Conservation (phyloP, 2,329 filamentous ascomycete species). For the Uncinocarpus reesii region DNA sequence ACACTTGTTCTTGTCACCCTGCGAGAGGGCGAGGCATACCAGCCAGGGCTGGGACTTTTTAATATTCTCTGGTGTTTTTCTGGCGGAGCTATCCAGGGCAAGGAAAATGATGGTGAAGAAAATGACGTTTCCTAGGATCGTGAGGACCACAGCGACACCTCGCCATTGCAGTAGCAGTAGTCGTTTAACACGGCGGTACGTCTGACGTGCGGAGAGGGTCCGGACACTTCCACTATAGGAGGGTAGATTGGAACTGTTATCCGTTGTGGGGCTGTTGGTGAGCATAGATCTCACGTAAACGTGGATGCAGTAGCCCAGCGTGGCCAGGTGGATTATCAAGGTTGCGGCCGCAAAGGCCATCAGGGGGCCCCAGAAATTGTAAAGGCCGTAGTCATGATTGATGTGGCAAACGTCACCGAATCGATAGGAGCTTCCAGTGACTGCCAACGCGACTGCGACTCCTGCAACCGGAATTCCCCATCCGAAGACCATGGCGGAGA, state of each 20-base stretch:
- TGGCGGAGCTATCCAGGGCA: conserved; percentile 65
- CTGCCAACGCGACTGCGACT: conserved; percentile 62
- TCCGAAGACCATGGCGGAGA: conserved; percentile 64
- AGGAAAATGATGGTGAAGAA: conserved; percentile 92
- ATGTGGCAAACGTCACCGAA: conserved; percentile 90
- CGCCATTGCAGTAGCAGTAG: conserved; percentile 91
- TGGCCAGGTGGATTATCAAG: conserved; percentile 70
- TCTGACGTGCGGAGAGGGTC: conserved; percentile 73
- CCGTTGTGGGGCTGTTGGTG: conserved; percentile 60
- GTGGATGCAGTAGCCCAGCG: conserved; percentile 85
- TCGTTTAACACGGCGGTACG: conserved; percentile 74
- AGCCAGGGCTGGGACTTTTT: conserved; percentile 56
- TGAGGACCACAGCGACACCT: conserved; percentile 76
- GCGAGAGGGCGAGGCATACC: conserved; percentile 51
- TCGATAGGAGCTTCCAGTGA: conserved; percentile 88
- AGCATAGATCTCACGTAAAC: conserved; percentile 79
- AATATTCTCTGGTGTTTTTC: conserved; percentile 46
- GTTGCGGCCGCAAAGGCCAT: conserved; percentile 66
- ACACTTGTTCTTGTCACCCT: conserved; percentile 57
- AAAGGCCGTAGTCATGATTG: conserved; percentile 75
- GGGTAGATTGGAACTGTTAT: conserved; percentile 59
- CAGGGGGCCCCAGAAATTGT: conserved; percentile 82
- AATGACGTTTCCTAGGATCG: conserved; percentile 83
- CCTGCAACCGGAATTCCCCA: conserved; percentile 75
- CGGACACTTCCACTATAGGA: conserved; percentile 65